phyloP scores from a whole-genome alignment of 1,284 basidiomycete species.

The Leccinum fuscescens region DNA sequence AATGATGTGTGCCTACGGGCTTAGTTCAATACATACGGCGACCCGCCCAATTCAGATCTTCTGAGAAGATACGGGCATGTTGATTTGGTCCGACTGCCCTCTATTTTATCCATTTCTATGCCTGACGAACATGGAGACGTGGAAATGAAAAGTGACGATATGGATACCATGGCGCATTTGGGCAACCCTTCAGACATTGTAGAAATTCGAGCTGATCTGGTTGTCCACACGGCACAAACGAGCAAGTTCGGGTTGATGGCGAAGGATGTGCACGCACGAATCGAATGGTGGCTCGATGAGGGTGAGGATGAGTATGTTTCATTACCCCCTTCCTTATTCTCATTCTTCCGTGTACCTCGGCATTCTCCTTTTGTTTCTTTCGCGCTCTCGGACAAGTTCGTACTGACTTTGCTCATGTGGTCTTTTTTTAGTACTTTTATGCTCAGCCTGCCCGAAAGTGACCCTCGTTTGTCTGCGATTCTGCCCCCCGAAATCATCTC shows the following conservation, averaged over 20 bases:
- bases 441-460: conserved; percentile 10
- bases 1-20: neutral
- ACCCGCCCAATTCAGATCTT: conserved; percentile 93
- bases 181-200: conserved; percentile 87
- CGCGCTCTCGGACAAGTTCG: neutral
- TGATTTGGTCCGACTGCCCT: conserved; percentile 64
- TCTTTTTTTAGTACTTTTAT: conserved; percentile 18
- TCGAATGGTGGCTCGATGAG: conserved; percentile 90
- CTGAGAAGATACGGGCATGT: conserved; percentile 93
- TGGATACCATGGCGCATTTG: conserved; percentile 3
- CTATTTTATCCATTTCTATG: conserved; percentile 9
- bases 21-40: conserved; percentile 95
- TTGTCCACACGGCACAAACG: conserved; percentile 51
- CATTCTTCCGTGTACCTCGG: neutral
- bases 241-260: conserved; percentile 13
- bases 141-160: conserved; percentile 11
- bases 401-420: conserved; percentile 5
- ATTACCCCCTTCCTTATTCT: conserved; percentile 14
- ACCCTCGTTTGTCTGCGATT: conserved; percentile 40
- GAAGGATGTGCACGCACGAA: conserved; percentile 46
- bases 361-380: neutral
- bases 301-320: conserved; percentile 84
- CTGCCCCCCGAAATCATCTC: conserved; percentile 65
- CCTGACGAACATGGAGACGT: conserved; percentile 37
- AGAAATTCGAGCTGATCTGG: conserved; percentile 80